Evolutionary conservation across 1,139 yeast species (phyloP), one percentile per base, ranked within the genome.

Genomic region (Pichia sp.): DNA sequence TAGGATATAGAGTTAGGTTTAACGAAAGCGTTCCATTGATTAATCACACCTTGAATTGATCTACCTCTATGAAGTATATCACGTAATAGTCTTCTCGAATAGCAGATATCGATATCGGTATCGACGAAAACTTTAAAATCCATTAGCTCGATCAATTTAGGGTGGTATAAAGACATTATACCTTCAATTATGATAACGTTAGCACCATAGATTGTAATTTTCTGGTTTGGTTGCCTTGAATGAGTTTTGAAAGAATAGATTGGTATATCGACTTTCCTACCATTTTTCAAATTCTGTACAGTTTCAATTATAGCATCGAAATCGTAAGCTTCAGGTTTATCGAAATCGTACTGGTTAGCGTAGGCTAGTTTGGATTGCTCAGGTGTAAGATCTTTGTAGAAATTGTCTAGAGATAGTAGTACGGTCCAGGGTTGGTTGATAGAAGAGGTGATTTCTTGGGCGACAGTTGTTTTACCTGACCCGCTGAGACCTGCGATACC

Each of bases 401-500:
- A 91, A 61, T 91, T 89, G 59, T 91, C 98, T 66, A 88, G 72
- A 2, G 96, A 84, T 30, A 91, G 62, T 45, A 91, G 67, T n/a
- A 91, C 89, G 0, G 97, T 86, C 96, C 97, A 89, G 1, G 98
- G 97, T 43, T 86, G 88, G 63, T 86, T 74, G 52, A 89, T 72
- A 47, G 79, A 78, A 44, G 81, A 76, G 44, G 89, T 85, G 51
- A 91, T 82, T 49, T 77, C 74, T 38, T 86, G 80, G 0, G 97
- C 93, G 21, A 91, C 84, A 24, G 95, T 83, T 0, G 98, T 91
- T 59, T 91, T 91, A 3, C 98, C 98, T 0, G 95, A 84, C 1
- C 97, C 98, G 19, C 95, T 83, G 42, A 84, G 79, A 1, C 98
- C 98, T 0, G 96, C 96, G 17, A 91, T 77, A 6, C 96, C 98